Evolutionary conservation across 257 asterid species (phyloP).

Genomic region (Prunella vulgaris): DNA sequence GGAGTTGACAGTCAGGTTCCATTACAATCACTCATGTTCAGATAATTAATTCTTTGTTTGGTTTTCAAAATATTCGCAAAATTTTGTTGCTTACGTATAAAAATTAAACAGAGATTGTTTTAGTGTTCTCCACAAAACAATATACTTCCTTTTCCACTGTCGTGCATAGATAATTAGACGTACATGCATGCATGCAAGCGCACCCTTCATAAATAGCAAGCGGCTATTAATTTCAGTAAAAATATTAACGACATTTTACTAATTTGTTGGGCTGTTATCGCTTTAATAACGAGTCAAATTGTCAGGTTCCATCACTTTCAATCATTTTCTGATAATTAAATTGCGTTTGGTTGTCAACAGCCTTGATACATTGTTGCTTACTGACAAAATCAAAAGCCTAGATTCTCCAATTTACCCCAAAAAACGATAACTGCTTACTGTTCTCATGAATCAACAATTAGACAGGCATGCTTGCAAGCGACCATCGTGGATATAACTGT

Average conservation of each 20-base stretch:
- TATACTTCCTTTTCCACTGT: neutral
- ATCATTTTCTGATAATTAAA: neutral
- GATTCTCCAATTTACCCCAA: neutral
- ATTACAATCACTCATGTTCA: neutral
- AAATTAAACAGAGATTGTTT: neutral
- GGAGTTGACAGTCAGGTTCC: neutral
- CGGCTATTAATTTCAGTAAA: neutral
- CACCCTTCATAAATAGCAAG: neutral
- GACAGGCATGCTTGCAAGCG: neutral
- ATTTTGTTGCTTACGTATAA: neutral
- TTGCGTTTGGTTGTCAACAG: neutral
- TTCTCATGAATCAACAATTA: neutral
- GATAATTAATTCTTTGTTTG: neutral
- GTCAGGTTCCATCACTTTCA: neutral
- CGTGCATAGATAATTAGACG: neutral
- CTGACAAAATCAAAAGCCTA: neutral
- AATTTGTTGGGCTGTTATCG: neutral
- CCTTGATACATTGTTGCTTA: neutral
- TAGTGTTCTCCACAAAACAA: neutral
- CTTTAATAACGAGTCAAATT: neutral
- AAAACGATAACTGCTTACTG: neutral
- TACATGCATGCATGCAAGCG: neutral
- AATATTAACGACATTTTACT: neutral
- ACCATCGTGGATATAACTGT: neutral
- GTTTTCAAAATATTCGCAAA: neutral